phyloP scores from a whole-genome alignment of 176 grass and related monocot genomes.

The Echinochloa phyllopogon region DNA sequence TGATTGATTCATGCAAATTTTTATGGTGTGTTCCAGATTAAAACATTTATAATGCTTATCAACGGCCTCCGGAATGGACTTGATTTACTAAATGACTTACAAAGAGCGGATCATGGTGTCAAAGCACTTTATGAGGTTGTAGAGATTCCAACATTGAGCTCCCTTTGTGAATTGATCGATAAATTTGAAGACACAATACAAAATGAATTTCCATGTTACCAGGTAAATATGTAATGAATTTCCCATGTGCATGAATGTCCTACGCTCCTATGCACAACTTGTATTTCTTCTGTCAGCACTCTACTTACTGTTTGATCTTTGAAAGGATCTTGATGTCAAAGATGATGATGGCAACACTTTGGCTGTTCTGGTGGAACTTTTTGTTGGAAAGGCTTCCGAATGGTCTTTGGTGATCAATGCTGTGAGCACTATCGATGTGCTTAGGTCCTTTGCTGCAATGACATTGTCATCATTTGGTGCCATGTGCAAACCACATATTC shows the following conservation, averaged over 20 bases:
- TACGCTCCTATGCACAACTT: slow-evolving; percentile 14
- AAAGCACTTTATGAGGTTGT: slow-evolving; percentile 64
- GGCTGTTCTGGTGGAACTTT: slow-evolving; percentile 63
- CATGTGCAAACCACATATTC: slow-evolving; percentile 73
- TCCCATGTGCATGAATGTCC: slow-evolving; percentile 18
- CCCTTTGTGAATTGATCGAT: slow-evolving; percentile 62
- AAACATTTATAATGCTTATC: slow-evolving; percentile 83
- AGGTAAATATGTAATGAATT: slow-evolving; percentile 64
- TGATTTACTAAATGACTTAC: slow-evolving; percentile 68
- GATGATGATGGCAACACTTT: slow-evolving; percentile 65
- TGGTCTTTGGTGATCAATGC: slow-evolving; percentile 76
- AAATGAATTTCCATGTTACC: slow-evolving; percentile 64
- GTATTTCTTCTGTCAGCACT: slow-evolving; percentile 19
- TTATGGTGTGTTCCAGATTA: slow-evolving; percentile 66
- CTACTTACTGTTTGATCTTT: slow-evolving; percentile 31
- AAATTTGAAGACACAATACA: slow-evolving; percentile 67
- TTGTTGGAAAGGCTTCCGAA: slow-evolving; percentile 68
- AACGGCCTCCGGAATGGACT: slow-evolving; percentile 76
- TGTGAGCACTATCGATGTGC: slow-evolving; percentile 80
- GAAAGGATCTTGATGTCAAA: slow-evolving; percentile 68
- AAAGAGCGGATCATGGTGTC: slow-evolving; percentile 68
- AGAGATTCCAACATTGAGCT: slow-evolving; percentile 70
- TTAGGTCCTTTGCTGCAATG: slow-evolving; percentile 78
- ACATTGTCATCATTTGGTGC: slow-evolving; percentile 59
- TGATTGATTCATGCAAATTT: slow-evolving; percentile 27